These are phyloP conservation scores for Acacia pycnantha DNA, from an alignment of 331 rosid genomes.

Conservation along the genomic window DNA sequence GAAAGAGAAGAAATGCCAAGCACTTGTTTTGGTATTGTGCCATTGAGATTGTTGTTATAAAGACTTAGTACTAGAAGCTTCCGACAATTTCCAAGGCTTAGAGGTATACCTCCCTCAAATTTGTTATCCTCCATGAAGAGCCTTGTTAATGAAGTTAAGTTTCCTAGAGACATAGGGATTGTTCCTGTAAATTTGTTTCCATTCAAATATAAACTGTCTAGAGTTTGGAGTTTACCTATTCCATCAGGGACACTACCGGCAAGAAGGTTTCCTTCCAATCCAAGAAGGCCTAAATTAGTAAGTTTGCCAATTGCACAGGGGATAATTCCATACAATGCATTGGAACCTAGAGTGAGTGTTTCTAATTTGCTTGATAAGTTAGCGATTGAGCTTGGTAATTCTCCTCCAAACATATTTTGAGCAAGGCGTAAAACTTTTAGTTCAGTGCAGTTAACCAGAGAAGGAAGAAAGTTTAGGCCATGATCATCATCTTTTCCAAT, in stretches of 20 bases:
- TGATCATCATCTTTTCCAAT: constrained; percentile 29
- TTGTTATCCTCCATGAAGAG: constrained; percentile 34
- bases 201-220: constrained; percentile 18
- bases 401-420: constrained; percentile 38
- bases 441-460: constrained; percentile 43
- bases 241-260: constrained; percentile 30
- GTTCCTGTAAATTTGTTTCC: constrained; percentile 32
- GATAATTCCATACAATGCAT: constrained; percentile 33
- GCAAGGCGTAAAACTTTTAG: constrained; percentile 27
- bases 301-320: constrained; percentile 39
- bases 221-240: constrained; percentile 41
- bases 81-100: constrained; percentile 42
- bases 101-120: constrained; percentile 46
- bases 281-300: constrained; percentile 11
- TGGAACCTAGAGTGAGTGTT: background rate
- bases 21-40: constrained; percentile 40
- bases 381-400: constrained; percentile 34
- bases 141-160: constrained; percentile 27
- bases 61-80: constrained; percentile 30
- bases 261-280: constrained; percentile 30
- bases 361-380: constrained; percentile 37
- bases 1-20: constrained; percentile 39
- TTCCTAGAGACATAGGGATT: constrained; percentile 46
- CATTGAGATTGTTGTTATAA: constrained; percentile 41
- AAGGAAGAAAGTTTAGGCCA: constrained; percentile 34